Conservation (phyloP, 352 stramenopile genomes). For the Phytophthora idaei region DNA sequence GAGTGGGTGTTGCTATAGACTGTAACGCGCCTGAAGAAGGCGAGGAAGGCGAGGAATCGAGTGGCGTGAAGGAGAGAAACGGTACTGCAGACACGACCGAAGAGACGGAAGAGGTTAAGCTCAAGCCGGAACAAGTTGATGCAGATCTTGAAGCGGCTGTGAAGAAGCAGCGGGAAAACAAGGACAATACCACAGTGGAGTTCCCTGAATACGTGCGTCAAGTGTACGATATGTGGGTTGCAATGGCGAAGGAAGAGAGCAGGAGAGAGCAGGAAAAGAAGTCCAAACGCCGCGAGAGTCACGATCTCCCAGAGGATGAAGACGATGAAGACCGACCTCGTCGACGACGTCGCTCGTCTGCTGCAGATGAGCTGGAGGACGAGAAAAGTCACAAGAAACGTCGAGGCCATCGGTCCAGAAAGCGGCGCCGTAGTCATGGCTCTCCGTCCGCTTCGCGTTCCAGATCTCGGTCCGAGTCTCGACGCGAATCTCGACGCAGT, state of each 20-base stretch:
- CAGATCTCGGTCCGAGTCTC: slow-evolving; percentile 36
- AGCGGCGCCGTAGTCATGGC: slow-evolving; percentile 32
- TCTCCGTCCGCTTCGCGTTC: slow-evolving; percentile 47
- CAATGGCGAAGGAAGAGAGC: slow-evolving; percentile 41
- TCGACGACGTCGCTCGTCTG: slow-evolving; percentile 34
- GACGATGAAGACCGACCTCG: slow-evolving; percentile 36
- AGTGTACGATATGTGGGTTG: slow-evolving; percentile 52
- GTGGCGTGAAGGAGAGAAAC: slow-evolving; percentile 2
- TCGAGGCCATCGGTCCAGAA: slow-evolving; percentile 25
- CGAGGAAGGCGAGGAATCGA: slow-evolving; percentile 44
- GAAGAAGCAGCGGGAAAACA: slow-evolving; percentile 29
- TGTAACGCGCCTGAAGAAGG: slow-evolving; percentile 67
- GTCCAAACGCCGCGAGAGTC: slow-evolving; percentile 27
- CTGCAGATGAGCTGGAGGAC: slow-evolving; percentile 25
- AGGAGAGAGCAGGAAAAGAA: slow-evolving; percentile 35
- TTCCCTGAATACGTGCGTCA: slow-evolving; percentile 47
- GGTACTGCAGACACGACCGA: neutral
- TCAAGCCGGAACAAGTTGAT: slow-evolving; percentile 21
- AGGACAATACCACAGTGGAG: slow-evolving; percentile 22
- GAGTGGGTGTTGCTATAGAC: slow-evolving; percentile 43
- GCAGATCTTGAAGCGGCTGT: slow-evolving; percentile 30
- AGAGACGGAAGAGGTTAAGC: slow-evolving; percentile 12
- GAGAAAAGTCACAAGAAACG: slow-evolving; percentile 37
- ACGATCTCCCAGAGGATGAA: slow-evolving; percentile 13
- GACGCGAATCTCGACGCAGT: slow-evolving; percentile 27